Base-by-base conservation (phyloP, 2,329 filamentous ascomycete genomes). In the Fusarium sp. region DNA sequence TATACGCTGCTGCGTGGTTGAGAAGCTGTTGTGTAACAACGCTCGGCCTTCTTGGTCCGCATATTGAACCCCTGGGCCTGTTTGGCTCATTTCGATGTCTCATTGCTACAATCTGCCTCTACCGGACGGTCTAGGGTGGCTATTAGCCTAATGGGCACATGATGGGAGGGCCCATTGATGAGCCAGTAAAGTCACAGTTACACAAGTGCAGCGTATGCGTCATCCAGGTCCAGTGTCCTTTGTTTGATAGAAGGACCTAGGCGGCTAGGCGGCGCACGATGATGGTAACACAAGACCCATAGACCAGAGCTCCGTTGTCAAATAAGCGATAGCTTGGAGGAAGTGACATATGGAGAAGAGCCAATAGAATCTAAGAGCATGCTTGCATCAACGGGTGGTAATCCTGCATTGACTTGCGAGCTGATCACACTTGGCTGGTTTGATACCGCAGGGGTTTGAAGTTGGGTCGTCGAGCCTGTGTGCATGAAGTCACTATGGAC, bases 1-100 rank as follows among this genome's bases (percentile, higher is more conserved):
- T 59, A 44, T 65, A 44, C 43, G 42, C 54, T 63, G 29, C 47
- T 39, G 44, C 29, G 18, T 28, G 16, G 20, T 38, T 44, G 38
- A 47, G 46, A 54, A 52, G 21, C 33, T 68, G 57, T 9, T 38
- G 54, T 70, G 63, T 47, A 70, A 70, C 63, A 42, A 37, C 33
- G 26, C 53, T 23, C 43, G 57, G 57, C 47, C 59, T 52, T 39
- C 66, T 61, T 35, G 38, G 37, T 42, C 54, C 41, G 44, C 41
- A 39, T 48, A 54, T 59, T 43, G 24, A 28, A 28, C 11, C 42
- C 24, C 18, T 26, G n/a, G 13, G 15, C 39, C 33, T 41, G 47
- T 29, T 50, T 67, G 56, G 55, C 41, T 18, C 42, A 28, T 41
- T 57, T 44, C 44, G 23, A 28, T 26, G 29, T 44, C 39, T 53